These are phyloP conservation scores for Exophiala viscosa DNA, from an alignment of 2,329 filamentous ascomycete species.

Conservation along the genomic window DNA sequence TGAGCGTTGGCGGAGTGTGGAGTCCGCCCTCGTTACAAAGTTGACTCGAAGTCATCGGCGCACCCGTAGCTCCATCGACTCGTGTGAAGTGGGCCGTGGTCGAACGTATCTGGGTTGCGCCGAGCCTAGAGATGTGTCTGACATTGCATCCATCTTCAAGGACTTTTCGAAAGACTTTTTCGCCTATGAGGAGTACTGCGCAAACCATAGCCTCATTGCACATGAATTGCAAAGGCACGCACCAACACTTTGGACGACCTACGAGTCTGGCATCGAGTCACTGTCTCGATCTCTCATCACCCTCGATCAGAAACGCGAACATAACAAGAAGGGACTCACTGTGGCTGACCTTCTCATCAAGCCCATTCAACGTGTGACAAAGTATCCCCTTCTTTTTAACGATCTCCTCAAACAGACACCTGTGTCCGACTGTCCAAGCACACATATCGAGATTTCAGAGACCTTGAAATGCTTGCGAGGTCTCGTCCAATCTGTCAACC, in stretches of 20 bases:
- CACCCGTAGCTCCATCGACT: slow-evolving; percentile 23
- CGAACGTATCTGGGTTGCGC: slow-evolving; percentile 31
- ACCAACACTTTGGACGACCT: slow-evolving; percentile 70
- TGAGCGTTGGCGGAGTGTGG: slow-evolving; percentile 33
- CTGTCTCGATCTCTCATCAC: slow-evolving; percentile 72
- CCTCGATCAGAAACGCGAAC: slow-evolving; percentile 59
- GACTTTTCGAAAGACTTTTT: slow-evolving; percentile 75
- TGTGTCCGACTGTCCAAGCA: slow-evolving; percentile 76
- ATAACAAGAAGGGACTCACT: slow-evolving; percentile 71
- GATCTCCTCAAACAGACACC: slow-evolving; percentile 81
- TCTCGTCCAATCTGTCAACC: slow-evolving; percentile 75
- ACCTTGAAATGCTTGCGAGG: slow-evolving; percentile 68
- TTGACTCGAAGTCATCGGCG: slow-evolving; percentile 8
- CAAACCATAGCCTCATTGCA: slow-evolving; percentile 81
- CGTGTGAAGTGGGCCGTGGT: slow-evolving; percentile 11
- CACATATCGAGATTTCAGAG: slow-evolving; percentile 74
- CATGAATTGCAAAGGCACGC: slow-evolving; percentile 68
- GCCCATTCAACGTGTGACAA: slow-evolving; percentile 90
- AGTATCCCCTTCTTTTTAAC: slow-evolving; percentile 81
- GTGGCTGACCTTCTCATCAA: slow-evolving; percentile 88
- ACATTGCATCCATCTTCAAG: slow-evolving; percentile 53
- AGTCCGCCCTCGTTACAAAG: slow-evolving; percentile 38
- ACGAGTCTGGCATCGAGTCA: slow-evolving; percentile 81
- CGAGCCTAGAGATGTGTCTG: slow-evolving; percentile 52
- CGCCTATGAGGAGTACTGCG: slow-evolving; percentile 86